Base-by-base conservation (phyloP, 1,284 basidiomycete genomes). In the Papiliotrema laurentii region DNA sequence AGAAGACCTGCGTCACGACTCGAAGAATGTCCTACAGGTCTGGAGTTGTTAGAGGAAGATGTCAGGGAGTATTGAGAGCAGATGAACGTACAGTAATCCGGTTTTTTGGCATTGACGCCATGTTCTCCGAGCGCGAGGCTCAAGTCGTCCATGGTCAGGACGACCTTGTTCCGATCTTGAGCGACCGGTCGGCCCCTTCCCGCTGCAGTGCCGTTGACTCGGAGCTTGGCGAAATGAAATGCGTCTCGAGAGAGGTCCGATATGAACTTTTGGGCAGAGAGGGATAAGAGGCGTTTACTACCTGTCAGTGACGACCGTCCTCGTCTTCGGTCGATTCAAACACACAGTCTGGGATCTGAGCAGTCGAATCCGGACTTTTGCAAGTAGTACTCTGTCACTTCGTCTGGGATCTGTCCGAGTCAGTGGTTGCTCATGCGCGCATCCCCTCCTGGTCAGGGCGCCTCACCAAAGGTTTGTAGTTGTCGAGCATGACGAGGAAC, bases 201-300 rank as follows among this genome's bases (percentile, higher is more conserved):
- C 6, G 58, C 64, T 3, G 75, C 19, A 61, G 76, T 43, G 66
- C 78, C 53, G 74, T 78, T 47, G 71, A 90, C 47, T 64, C 96
- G 83, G 63, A 98, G 89, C 24, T 94, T 86, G 3, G 96, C 94
- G 71, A 97, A 96, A 67, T 97, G 92, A 73, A 91, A 98, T 14
- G 96, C 92, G 71, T 99, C 96, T 9, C 89, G 83, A 2, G 94
- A 89, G 55, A 99, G 94, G 71, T 98, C 96, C 11, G 91, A 88
- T 36, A 98, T 86, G 69, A 99, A 98, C 69, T 98, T 98, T 70
- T 99, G 96, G 0, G 94, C 91, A 1, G 96, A 93, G 26, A 98
- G 81, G 0, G 93, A 93, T 22, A 99, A 78, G 7, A 99, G 81
- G 5, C 94, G 85, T 76, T 96, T 97, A 55, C 90, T 94, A 68